Conservation (phyloP, 106 monocot species). For the Acorus calamus region DNA sequence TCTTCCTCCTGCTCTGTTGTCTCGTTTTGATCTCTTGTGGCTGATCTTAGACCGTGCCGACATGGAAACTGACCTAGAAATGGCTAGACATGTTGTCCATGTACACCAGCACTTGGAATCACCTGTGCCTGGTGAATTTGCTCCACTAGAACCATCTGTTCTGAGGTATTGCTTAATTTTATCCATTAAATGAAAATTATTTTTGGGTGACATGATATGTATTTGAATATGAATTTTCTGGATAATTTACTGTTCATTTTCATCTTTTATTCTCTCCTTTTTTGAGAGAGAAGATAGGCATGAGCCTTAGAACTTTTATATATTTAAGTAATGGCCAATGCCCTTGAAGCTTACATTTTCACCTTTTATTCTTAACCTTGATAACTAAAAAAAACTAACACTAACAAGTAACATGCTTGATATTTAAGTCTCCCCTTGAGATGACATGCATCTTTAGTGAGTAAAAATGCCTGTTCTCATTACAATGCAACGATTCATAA, state of each 20-base stretch:
- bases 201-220: too few relatives aligned
- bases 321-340: neutral
- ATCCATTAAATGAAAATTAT: too few relatives aligned
- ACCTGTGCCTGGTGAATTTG: constrained; percentile 72
- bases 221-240: too few relatives aligned
- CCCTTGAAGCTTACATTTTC: too few relatives aligned
- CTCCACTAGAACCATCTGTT: constrained; percentile 84
- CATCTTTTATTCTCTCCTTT: too few relatives aligned
- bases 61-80: constrained; percentile 90
- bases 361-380: too few relatives aligned
- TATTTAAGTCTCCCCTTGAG: neutral
- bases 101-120: constrained; percentile 94
- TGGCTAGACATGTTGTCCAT: constrained; percentile 90
- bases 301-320: neutral
- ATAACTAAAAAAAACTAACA: too few relatives aligned
- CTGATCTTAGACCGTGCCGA: constrained; percentile 92
- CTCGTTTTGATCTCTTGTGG: constrained; percentile 94
- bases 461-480: too few relatives aligned
- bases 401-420: neutral
- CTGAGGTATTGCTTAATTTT: constrained; percentile 46
- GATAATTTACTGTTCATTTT: too few relatives aligned
- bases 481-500: neutral
- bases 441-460: too few relatives aligned
- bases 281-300: too few relatives aligned
- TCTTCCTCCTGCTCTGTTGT: constrained; percentile 93